Evolutionary conservation across 2,329 filamentous ascomycete genomes (phyloP), one percentile per base, ranked within the genome.

Genomic region (Delphinella strobiligena): DNA sequence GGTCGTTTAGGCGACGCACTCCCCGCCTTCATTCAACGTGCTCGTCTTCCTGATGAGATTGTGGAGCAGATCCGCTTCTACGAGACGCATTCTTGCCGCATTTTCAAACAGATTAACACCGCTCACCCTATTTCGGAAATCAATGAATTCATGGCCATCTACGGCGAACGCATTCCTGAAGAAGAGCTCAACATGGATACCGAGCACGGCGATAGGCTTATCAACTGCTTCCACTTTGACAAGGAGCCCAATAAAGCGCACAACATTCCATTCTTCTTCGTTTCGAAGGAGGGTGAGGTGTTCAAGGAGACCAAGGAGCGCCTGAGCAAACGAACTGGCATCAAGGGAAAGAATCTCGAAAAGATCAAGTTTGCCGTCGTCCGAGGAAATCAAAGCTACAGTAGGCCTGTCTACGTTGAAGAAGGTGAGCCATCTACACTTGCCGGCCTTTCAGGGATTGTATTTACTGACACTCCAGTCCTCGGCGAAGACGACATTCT

Each of bases 271-370:
- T 98, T 98, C 70, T 81, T 80, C 51, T 94, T 98, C 58, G 66
- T 91, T 40, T 61, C 96, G 31, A 80, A 87, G 50, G 78, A 85
- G 77, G 83, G 78, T 39, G 91, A 98, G 60, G 69, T 72, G 30
- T 96, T 98, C 62, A 78, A 77, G 43, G 85, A 96, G 24, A 95
- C 88, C 32, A 95, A 89, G 66, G 86, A 93, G 63, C 78, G 91
- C n/a, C 68, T 98, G 3, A 88, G 91, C 51, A 89, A 88, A 61
- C 74, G 89, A 43, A 94, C 85, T 1, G 88, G 88, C 18, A 80
- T 98, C 64, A 95, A 95, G 63, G 93, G 91, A 60, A 98, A 98
- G 69, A 86, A 86, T 49, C 88, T 98, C 50, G 89, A 98, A 61
- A 96, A 96, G 70, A 91, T 98, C 61, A 95, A 93, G 62, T 95